These are phyloP conservation scores for Calocera viscosa DNA, from an alignment of 768 basidiomycete genomes.

Conservation along the genomic window DNA sequence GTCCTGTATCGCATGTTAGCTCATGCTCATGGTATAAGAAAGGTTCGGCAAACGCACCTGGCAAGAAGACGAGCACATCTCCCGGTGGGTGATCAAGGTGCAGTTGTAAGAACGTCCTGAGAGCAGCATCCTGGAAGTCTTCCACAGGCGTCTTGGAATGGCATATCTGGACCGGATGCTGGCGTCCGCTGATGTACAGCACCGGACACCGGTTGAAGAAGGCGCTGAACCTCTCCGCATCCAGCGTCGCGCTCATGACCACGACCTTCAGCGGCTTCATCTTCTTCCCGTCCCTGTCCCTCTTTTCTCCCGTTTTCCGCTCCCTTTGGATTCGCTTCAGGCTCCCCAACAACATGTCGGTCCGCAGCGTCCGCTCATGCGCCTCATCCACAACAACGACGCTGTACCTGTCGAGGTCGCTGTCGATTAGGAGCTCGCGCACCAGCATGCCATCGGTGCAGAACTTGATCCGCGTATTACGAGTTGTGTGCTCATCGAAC, in stretches of 20 bases:
- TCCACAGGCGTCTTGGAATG: slow-evolving; percentile 59
- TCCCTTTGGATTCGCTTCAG: slow-evolving; percentile 66
- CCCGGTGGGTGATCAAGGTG: slow-evolving; percentile 69
- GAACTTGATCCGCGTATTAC: slow-evolving; percentile 81
- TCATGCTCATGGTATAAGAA: background rate
- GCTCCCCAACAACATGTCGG: slow-evolving; percentile 83
- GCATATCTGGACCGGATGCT: slow-evolving; percentile 78
- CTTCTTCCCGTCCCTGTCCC: slow-evolving; percentile 28
- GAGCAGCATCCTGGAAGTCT: slow-evolving; percentile 80
- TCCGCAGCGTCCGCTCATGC: slow-evolving; percentile 88
- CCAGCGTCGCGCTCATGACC: slow-evolving; percentile 95
- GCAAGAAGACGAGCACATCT: slow-evolving; percentile 87
- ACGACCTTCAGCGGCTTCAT: slow-evolving; percentile 74
- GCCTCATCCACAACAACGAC: slow-evolving; percentile 92
- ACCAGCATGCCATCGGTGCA: slow-evolving; percentile 97
- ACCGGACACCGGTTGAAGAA: slow-evolving; percentile 79
- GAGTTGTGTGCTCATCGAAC: slow-evolving; percentile 70
- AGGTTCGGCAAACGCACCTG: slow-evolving; percentile 40
- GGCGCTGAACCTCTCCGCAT: slow-evolving; percentile 83
- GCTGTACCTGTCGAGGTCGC: slow-evolving; percentile 65
- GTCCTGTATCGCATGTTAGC: slow-evolving; percentile 39
- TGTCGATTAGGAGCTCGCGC: slow-evolving; percentile 74
- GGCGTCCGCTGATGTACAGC: slow-evolving; percentile 83
- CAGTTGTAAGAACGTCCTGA: slow-evolving; percentile 90
- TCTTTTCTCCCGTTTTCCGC: slow-evolving; percentile 43